Conservation (phyloP, 2,329 filamentous ascomycete species). For the Magnaporthales sp. region DNA sequence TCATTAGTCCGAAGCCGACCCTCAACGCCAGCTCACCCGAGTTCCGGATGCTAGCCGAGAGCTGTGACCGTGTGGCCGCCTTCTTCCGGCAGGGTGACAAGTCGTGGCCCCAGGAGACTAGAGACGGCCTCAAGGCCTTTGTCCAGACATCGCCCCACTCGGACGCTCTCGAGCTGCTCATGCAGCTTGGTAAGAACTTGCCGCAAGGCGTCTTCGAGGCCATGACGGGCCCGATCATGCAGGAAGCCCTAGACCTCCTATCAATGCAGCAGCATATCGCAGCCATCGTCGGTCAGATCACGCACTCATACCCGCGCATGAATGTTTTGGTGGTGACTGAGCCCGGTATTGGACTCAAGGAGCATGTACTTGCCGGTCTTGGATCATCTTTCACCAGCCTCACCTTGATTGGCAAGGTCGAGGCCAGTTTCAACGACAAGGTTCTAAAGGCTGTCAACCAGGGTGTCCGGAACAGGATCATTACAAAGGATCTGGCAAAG, state of each 20-base stretch:
- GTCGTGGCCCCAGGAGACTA: conserved; percentile 17
- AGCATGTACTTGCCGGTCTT: conserved; percentile 22
- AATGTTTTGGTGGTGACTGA: conserved; percentile 27
- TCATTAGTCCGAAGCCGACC: conserved; percentile 15
- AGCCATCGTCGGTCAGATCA: conserved; percentile 25
- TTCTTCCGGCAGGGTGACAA: conserved; percentile 10
- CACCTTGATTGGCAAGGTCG: conserved; percentile 14
- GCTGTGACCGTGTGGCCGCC: conserved; percentile 24
- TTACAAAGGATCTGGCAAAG: conserved; percentile 14
- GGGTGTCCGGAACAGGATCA: conserved; percentile 11
- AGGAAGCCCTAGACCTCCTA: conserved; percentile 21
- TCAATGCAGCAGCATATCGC: conserved; percentile 24
- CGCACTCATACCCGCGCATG: conserved; percentile 29
- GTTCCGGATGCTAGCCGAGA: conserved; percentile 21
- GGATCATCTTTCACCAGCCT: conserved; percentile 21
- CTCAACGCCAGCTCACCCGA: neutral
- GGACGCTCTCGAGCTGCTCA: conserved; percentile 20
- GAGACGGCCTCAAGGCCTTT: conserved; percentile 19
- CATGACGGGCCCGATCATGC: conserved; percentile 15
- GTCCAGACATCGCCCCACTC: conserved; percentile 22
- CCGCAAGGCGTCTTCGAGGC: conserved; percentile 16
- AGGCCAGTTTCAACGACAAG: conserved; percentile 13
- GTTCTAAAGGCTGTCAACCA: conserved; percentile 2
- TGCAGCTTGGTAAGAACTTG: conserved; percentile 13
- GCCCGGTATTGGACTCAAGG: conserved; percentile 18